Conservation (phyloP, 345 rosid species). For the Pistacia vera region DNA sequence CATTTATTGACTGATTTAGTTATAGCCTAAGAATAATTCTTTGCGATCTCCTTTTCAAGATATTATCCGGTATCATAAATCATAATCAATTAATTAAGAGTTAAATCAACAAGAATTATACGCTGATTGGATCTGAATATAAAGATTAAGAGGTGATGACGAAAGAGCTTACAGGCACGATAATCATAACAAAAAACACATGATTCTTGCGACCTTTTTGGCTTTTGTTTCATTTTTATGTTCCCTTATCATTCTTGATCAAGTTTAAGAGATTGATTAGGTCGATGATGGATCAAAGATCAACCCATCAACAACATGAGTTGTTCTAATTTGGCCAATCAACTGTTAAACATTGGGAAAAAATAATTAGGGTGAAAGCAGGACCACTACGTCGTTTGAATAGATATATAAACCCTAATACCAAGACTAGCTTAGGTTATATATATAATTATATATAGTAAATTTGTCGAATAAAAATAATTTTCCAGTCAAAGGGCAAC, state of each 20-base stretch:
- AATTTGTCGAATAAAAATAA: background rate
- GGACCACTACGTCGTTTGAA: conserved; percentile 38
- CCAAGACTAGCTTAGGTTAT: conserved; percentile 22
- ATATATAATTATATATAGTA: background rate
- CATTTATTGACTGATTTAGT: conserved; percentile 22
- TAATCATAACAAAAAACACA: conserved; percentile 31
- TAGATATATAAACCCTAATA: conserved; percentile 27
- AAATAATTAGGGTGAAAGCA: conserved; percentile 21
- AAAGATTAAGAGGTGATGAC: conserved; percentile 15
- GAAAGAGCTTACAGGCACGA: conserved; percentile 27
- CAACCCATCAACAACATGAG: background rate
- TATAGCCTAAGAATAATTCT: conserved; percentile 25
- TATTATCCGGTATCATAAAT: conserved; percentile 29
- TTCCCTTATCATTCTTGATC: conserved; percentile 15
- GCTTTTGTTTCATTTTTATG: conserved; percentile 43
- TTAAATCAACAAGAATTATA: conserved; percentile 20
- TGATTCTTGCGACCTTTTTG: conserved; percentile 49
- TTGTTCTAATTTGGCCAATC: conserved; percentile 32
- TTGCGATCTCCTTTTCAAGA: conserved; percentile 16
- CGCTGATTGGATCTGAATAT: conserved; percentile 25
- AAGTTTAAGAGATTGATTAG: conserved; percentile 26
- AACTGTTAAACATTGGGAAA: background rate
- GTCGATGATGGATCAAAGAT: conserved; percentile 32
- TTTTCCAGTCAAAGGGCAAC: conserved; percentile 8
- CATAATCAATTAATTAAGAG: conserved; percentile 12